Conservation (phyloP, 2,329 filamentous ascomycete genomes). For the Penicillium sp. region DNA sequence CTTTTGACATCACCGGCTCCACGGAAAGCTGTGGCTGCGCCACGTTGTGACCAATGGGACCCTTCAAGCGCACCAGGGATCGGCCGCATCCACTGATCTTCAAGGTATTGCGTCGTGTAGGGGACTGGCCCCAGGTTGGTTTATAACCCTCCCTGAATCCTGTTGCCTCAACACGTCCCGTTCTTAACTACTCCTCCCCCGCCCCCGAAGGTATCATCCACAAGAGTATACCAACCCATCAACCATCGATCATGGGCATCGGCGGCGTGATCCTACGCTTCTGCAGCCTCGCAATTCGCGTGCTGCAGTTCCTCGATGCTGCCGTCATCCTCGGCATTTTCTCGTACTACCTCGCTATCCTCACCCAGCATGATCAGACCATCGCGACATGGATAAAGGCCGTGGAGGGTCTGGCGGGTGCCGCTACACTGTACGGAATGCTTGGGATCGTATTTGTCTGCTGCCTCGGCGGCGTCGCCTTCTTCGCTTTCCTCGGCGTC, state of each 20-base stretch:
- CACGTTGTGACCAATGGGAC: constrained; percentile 6
- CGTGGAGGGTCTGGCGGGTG: constrained; percentile 74
- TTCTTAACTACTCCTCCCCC: constrained; percentile 4
- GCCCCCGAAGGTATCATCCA: background rate
- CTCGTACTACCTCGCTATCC: constrained; percentile 77
- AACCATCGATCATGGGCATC: constrained; percentile 53
- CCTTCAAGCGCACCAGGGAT: background rate
- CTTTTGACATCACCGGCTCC: constrained; percentile 10
- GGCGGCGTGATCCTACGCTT: constrained; percentile 64
- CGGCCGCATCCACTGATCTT: constrained; percentile 11
- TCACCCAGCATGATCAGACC: constrained; percentile 60
- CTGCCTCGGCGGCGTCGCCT: constrained; percentile 69
- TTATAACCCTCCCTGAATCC: constrained; percentile 16
- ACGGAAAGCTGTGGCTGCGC: constrained; percentile 2
- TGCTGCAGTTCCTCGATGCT: constrained; percentile 69
- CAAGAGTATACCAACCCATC: constrained; percentile 3
- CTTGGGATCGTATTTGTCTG: constrained; percentile 71
- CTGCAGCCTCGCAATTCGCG: constrained; percentile 68
- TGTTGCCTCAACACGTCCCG: constrained; percentile 9
- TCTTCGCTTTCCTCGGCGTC: constrained; percentile 71
- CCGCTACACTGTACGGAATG: constrained; percentile 70
- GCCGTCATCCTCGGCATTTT: constrained; percentile 74
- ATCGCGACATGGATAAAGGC: constrained; percentile 68
- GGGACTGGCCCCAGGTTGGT: constrained; percentile 5
- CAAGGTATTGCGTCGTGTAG: constrained; percentile 17